phyloP scores from a whole-genome alignment of 2,329 filamentous ascomycete species.

The Trichophyton simii region DNA sequence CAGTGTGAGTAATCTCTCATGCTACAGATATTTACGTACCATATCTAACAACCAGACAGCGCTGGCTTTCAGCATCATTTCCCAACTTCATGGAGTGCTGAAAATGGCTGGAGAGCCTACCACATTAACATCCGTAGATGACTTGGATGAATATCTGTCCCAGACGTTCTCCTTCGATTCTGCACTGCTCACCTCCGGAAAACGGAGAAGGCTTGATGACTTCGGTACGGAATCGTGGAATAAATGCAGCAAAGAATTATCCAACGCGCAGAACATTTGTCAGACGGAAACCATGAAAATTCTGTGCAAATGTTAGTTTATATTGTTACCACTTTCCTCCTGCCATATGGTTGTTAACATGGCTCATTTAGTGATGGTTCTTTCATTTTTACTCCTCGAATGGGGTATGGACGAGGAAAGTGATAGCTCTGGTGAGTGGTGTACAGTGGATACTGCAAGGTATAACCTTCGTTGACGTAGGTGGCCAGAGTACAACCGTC shows the following conservation, averaged over 20 bases:
- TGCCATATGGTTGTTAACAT: not conserved
- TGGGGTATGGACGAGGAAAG: slow-evolving; percentile 28
- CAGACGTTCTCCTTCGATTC: not conserved
- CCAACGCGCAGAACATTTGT: slow-evolving; percentile 12
- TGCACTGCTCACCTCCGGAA: not conserved
- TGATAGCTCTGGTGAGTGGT: not conserved
- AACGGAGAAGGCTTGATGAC: slow-evolving; percentile 17
- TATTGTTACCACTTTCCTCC: not conserved
- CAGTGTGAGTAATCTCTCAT: not conserved
- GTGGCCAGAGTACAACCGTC: slow-evolving; percentile 32
- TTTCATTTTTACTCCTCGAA: slow-evolving; percentile 58
- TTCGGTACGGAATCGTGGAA: slow-evolving; percentile 30
- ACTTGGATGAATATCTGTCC: not conserved
- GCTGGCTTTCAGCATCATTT: not conserved
- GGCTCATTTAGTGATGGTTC: slow-evolving; percentile 31
- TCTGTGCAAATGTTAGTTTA: not conserved
- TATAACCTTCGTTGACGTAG: not conserved
- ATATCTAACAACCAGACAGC: not conserved
- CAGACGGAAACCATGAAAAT: not conserved
- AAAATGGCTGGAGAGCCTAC: not conserved
- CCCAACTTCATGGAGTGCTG: not conserved
- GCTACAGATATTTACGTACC: not conserved
- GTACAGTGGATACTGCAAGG: not conserved
- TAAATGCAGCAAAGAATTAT: slow-evolving; percentile 19
- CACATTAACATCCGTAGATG: not conserved